A percentile compares a stretch with the other conserved stretches of the same genome.
These are phyloP conservation scores for Hsuehochloa calcarea DNA, from an alignment of 176 grass and related monocot genomes.

Conservation along the genomic window DNA sequence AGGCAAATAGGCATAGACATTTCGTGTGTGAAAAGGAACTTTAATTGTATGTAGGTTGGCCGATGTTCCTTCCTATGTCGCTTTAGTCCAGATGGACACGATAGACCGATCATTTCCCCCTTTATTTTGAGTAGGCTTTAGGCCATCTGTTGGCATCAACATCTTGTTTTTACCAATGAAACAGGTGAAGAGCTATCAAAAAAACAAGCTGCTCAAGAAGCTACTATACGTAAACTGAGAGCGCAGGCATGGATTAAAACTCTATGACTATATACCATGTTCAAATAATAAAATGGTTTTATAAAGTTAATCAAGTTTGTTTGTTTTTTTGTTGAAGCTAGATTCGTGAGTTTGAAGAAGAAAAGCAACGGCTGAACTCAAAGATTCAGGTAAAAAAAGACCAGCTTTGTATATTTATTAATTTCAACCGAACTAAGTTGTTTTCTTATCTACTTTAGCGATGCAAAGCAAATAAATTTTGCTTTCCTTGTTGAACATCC, in stretches of 20 bases:
- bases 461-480: constrained; percentile 6
- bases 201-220: constrained; percentile 99
- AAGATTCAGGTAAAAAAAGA: constrained; percentile 84
- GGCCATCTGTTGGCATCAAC: background rate
- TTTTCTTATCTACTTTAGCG: background rate
- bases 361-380: constrained; percentile 93
- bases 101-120: background rate
- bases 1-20: no score
- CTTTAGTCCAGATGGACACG: constrained; percentile 1
- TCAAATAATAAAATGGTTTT: constrained; percentile 11
- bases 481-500: background rate
- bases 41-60: background rate
- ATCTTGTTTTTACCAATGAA: constrained; percentile 35
- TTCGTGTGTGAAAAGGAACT: no score
- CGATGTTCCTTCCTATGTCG: constrained; percentile 3
- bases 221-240: constrained; percentile 94
- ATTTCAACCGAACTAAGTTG: background rate
- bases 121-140: constrained; percentile 8
- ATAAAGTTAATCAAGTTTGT: constrained; percentile 18
- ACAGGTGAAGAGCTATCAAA: constrained; percentile 97
- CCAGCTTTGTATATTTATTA: background rate
- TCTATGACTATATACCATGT: constrained; percentile 12
- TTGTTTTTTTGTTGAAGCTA: constrained; percentile 47
- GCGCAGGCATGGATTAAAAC: constrained; percentile 69
- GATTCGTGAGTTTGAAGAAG: constrained; percentile 97